Base-by-base conservation (phyloP, 805 yeast genomes). In the Teunomyces lycoperdinae region DNA sequence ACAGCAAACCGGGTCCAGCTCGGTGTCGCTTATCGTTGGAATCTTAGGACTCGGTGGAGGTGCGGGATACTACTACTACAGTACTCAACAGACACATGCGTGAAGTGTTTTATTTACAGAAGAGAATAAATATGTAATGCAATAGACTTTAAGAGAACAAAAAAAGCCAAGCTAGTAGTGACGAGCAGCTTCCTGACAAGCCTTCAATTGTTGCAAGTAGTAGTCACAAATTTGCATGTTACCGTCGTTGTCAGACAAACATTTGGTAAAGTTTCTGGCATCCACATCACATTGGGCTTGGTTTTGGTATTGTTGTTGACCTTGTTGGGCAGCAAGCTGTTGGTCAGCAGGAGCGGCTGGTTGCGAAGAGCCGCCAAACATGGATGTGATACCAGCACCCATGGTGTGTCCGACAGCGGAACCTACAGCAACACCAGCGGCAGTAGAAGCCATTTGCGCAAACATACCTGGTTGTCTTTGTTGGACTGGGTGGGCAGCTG, bases 351-450 rank as follows among this genome's bases (percentile, higher is more conserved):
- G 79, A n/a, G 77, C 74, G 41, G 79, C 71, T 6, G 66, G 57
- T n/a, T 62, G 53, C 27, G 83, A 68, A 27, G 84, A 75, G 33
- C 88, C 80, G 46, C 96, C 89, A 61, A 92, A 92, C 80, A 94
- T 71, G 44, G 89, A 79, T 44, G 96, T 84, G 60, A 94, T 74
- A 61, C 98, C 98, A 53, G 96, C 96, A 73, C 97, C 97, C 50
- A 92, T 58, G 35, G 97, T 89, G 78, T 94, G 99, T 53, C 99
- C 99, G 47, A 92, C 84, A 52, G 98, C 85, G 45, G 97, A 89
- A 61, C 99, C 99, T 48, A 94, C 97, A 46, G 98, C 99, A 40
- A 94, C 99, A 84, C 99, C 99, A 43, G 98, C 99, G 47, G 99
- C 99, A 43, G 99, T 94, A 42, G 96, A 78, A 34, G 98, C 98